Evolutionary conservation across 805 yeast species (phyloP), one percentile per base, ranked within the genome.

Genomic region (Saccharomycopsis fibuligera): DNA sequence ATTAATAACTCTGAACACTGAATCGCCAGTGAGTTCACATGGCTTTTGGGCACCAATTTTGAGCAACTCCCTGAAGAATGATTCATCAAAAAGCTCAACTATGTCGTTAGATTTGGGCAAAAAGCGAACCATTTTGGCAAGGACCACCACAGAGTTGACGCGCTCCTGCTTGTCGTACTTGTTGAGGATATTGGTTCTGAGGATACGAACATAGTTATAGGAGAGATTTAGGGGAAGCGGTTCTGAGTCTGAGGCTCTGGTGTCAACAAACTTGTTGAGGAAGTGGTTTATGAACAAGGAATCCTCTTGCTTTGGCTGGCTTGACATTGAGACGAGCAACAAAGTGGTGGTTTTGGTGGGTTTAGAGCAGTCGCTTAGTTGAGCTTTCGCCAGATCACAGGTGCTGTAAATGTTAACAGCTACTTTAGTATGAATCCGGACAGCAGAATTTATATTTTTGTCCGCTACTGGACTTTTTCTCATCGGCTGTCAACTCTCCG

Each of bases 71-170:
- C 61, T 56, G 54, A 74, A 68, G 43, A 76, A 60, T 1, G 60
- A 53, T 40, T 66, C 68, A 56, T 73, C 76, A 54, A 74, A 65
- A 10, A 68, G 56, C 8, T 56, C 48, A 21, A 61, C 50, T 50
- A 69, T 65, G 5, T 61, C 66, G 25, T 68, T 63, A 17, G 65
- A 62, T 19, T 60, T 60, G 3, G 78, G 75, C 5, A 74, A 69
- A 21, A 66, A 62, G 38, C 76, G 81, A 39, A 78, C 61, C 24
- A 76, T 64, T 54, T 72, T 76, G 29, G 81, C 75, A 27, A 81
- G 61, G 3, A 78, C 78, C 1, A 74, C 73, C 8, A 79, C 72
- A 2, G 77, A 68, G 59, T 75, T 77, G 42, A 74, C 70, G 53
- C 71, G 69, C 49, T 76, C 82, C 43, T 72, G 70, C 47, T 72